A percentile compares a stretch with the other conserved stretches of the same genome.
Conservation (phyloP, 805 yeast species). For the Monosporozyma unispora region DNA sequence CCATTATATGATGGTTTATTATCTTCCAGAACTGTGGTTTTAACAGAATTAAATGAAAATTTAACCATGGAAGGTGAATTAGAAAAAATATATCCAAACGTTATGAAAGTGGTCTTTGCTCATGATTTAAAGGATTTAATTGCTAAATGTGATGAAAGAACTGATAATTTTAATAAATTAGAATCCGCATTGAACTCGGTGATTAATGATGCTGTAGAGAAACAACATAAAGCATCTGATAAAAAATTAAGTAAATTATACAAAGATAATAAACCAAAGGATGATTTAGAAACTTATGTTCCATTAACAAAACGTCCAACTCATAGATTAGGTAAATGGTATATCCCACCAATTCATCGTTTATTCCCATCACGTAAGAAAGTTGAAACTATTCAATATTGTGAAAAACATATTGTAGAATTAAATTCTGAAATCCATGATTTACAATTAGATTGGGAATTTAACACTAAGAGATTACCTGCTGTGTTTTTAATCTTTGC, state of each 20-base stretch:
- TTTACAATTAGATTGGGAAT: constrained; percentile 45
- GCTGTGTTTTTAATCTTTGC: constrained; percentile 78
- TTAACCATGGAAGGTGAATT: constrained; percentile 42
- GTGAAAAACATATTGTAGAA: constrained; percentile 56
- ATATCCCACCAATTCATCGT: constrained; percentile 13
- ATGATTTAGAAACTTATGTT: constrained; percentile 54
- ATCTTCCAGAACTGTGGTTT: constrained; percentile 61
- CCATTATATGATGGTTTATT: constrained; percentile 63
- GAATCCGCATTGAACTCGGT: constrained; percentile 59
- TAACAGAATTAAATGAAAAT: constrained; percentile 54
- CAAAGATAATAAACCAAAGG: constrained; percentile 41
- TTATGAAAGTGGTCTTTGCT: constrained; percentile 52
- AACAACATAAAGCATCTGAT: constrained; percentile 51
- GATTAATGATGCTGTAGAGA: constrained; percentile 49
- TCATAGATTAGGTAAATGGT: constrained; percentile 50
- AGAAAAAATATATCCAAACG: constrained; percentile 53
- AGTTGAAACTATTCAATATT: constrained; percentile 74
- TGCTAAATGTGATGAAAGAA: constrained; percentile 52
- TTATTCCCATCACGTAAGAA: constrained; percentile 60
- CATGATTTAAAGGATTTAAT: constrained; percentile 51
- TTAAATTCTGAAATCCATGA: constrained; percentile 55
- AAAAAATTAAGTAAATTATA: constrained; percentile 29
- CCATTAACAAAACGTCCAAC: constrained; percentile 73
- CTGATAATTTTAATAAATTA: constrained; percentile 48
- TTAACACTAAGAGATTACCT: constrained; percentile 41